Evolutionary conservation across 192 early-diverging fungal species (phyloP).

Genomic region (Podila horticola): DNA sequence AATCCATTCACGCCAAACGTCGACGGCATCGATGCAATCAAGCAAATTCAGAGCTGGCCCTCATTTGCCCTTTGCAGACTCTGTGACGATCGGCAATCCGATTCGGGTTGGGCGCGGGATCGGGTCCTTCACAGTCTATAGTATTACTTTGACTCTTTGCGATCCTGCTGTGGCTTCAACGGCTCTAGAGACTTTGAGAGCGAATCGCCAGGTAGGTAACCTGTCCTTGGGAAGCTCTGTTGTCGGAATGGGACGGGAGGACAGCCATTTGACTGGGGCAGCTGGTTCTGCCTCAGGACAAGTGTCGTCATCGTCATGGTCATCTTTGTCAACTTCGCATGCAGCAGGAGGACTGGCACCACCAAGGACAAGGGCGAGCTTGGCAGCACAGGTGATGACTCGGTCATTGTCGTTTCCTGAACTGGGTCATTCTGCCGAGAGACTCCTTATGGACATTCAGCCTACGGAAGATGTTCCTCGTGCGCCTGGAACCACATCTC

Average conservation of each 20-base stretch:
- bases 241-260: not conserved
- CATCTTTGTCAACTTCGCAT: not conserved
- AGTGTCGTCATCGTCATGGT: not conserved
- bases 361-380: slow-evolving; percentile 11
- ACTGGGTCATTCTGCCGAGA: slow-evolving; percentile 16
- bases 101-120: slow-evolving; percentile 37
- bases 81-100: slow-evolving; percentile 32
- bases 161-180: slow-evolving; percentile 7
- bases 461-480: not conserved
- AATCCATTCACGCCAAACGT: not conserved
- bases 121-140: slow-evolving; percentile 41
- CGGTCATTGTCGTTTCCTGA: slow-evolving; percentile 30
- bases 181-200: not conserved
- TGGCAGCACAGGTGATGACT: slow-evolving; percentile 26
- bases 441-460: slow-evolving; percentile 16
- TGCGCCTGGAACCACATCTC: not conserved
- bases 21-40: not conserved
- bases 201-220: not conserved
- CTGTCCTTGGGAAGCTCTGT: not conserved
- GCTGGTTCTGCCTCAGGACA: not conserved
- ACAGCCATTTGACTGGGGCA: not conserved
- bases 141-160: slow-evolving; percentile 25
- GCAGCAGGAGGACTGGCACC: not conserved
- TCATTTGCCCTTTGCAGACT: slow-evolving; percentile 44
- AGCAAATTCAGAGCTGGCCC: slow-evolving; percentile 10